phyloP scores from a whole-genome alignment of 176 grass and related monocot species.

The Melocanna baccifera region DNA sequence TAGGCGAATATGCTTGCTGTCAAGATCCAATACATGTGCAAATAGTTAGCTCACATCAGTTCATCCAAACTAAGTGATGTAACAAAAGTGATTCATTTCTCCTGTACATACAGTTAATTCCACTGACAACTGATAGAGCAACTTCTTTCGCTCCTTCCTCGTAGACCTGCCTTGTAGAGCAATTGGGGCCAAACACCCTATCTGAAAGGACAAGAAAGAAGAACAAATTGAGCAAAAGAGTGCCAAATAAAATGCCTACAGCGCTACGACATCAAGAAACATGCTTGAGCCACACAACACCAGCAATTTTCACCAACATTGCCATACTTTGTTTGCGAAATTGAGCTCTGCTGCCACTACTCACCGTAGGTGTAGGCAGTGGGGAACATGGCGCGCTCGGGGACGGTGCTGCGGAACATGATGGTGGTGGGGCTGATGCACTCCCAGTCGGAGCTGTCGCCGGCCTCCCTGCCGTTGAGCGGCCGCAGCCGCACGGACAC shows the following conservation, averaged over 20 bases:
- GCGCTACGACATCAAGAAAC: not conserved
- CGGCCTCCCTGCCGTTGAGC: slow-evolving; percentile 63
- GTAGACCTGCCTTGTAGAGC: slow-evolving; percentile 73
- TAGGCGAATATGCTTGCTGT: slow-evolving; percentile 97
- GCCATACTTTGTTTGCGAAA: slow-evolving; percentile 3
- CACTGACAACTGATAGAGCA: slow-evolving; percentile 81
- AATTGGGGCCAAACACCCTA: slow-evolving; percentile 70
- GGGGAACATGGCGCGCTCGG: slow-evolving; percentile 73
- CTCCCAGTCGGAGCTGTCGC: slow-evolving; percentile 81
- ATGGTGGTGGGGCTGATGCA: slow-evolving; percentile 75
- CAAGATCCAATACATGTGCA: slow-evolving; percentile 22
- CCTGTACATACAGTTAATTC: slow-evolving; percentile 72
- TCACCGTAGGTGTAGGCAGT: slow-evolving; percentile 78
- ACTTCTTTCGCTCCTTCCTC: slow-evolving; percentile 89
- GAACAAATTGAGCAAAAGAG: slow-evolving; percentile 9
- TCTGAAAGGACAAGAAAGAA: slow-evolving; percentile 48
- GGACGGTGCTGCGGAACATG: slow-evolving; percentile 68
- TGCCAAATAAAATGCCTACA: not conserved
- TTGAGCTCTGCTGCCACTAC: slow-evolving; percentile 12
- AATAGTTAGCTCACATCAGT: slow-evolving; percentile 12
- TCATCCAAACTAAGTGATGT: not conserved
- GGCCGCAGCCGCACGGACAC: slow-evolving; percentile 86
- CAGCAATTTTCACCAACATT: not conserved
- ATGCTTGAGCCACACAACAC: not conserved
- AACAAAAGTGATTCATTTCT: slow-evolving; percentile 11